These are phyloP conservation scores for Leccinum ochraceum DNA, from an alignment of 768 basidiomycete species.

Conservation along the genomic window DNA sequence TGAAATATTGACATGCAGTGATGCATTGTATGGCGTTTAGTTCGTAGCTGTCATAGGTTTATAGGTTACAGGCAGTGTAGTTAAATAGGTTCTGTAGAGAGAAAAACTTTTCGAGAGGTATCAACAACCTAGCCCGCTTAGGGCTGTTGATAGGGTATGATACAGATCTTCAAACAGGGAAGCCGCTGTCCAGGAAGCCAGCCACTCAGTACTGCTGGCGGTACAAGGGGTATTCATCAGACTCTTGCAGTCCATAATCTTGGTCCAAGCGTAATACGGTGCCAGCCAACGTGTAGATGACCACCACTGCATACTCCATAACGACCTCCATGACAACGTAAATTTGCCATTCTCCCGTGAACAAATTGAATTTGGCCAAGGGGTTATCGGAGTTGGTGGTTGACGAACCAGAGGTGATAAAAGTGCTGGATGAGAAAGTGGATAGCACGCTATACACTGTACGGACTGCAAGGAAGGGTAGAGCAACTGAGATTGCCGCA, in stretches of 20 bases:
- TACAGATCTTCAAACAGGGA: background rate
- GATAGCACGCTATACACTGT: constrained; percentile 53
- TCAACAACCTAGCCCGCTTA: background rate
- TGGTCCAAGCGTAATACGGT: constrained; percentile 30
- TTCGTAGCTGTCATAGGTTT: background rate
- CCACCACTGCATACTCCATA: constrained; percentile 56
- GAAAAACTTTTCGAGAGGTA: background rate
- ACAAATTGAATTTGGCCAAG: constrained; percentile 56
- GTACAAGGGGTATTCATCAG: constrained; percentile 38
- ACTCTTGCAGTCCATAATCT: constrained; percentile 30
- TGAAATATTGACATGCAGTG: background rate
- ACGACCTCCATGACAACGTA: constrained; percentile 60
- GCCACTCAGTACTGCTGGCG: constrained; percentile 28
- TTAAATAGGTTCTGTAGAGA: background rate
- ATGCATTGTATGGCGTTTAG: background rate
- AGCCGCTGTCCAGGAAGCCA: background rate
- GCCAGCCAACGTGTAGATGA: constrained; percentile 43
- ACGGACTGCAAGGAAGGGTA: constrained; percentile 59
- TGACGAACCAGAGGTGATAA: constrained; percentile 30
- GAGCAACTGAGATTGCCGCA: constrained; percentile 49
- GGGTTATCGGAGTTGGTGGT: constrained; percentile 25
- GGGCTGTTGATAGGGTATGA: background rate
- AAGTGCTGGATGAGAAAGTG: constrained; percentile 51
- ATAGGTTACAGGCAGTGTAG: background rate
- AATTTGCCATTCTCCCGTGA: constrained; percentile 57